Evolutionary conservation across 352 stramenopile genomes (phyloP).

Genomic region (Blastocystis sp.): DNA sequence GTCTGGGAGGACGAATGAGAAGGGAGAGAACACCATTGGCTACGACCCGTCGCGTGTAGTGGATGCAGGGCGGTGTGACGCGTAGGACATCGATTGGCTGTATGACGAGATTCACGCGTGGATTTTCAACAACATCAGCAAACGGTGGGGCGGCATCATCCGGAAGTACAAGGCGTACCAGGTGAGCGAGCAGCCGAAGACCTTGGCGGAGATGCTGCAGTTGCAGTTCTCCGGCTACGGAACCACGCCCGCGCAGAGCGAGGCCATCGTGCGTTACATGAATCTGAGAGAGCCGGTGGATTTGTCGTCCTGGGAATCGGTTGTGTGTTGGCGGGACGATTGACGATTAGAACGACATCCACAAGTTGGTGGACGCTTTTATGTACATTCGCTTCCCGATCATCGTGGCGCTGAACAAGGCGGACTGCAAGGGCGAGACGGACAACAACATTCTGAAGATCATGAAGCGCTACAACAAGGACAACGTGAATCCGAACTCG

Average conservation of each 20-base stretch:
- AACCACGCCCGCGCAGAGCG: slow-evolving; percentile 82
- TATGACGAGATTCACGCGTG: slow-evolving; percentile 85
- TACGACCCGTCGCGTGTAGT: slow-evolving; percentile 81
- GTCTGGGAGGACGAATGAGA: slow-evolving; percentile 86
- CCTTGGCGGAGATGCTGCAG: slow-evolving; percentile 42
- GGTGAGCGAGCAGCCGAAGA: slow-evolving; percentile 75
- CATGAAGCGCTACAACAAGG: slow-evolving; percentile 83
- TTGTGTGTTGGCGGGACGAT: slow-evolving; percentile 75
- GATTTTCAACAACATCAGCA: slow-evolving; percentile 87
- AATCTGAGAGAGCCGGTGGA: slow-evolving; percentile 75
- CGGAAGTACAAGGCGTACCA: slow-evolving; percentile 82
- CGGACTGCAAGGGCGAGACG: slow-evolving; percentile 83
- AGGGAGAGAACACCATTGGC: slow-evolving; percentile 83
- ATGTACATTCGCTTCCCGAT: slow-evolving; percentile 84
- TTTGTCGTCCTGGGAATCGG: slow-evolving; percentile 58
- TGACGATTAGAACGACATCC: slow-evolving; percentile 80
- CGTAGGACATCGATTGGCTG: slow-evolving; percentile 86
- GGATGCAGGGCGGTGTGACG: neutral
- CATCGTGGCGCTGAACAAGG: slow-evolving; percentile 87
- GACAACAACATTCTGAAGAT: slow-evolving; percentile 86
- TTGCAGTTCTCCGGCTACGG: slow-evolving; percentile 76
- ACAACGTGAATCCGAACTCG: slow-evolving; percentile 44
- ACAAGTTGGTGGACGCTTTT: slow-evolving; percentile 83
- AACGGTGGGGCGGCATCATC: slow-evolving; percentile 83
- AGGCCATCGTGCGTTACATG: slow-evolving; percentile 81